phyloP scores from a whole-genome alignment of 2,329 filamentous ascomycete species.

The Gnomoniopsis sp. region DNA sequence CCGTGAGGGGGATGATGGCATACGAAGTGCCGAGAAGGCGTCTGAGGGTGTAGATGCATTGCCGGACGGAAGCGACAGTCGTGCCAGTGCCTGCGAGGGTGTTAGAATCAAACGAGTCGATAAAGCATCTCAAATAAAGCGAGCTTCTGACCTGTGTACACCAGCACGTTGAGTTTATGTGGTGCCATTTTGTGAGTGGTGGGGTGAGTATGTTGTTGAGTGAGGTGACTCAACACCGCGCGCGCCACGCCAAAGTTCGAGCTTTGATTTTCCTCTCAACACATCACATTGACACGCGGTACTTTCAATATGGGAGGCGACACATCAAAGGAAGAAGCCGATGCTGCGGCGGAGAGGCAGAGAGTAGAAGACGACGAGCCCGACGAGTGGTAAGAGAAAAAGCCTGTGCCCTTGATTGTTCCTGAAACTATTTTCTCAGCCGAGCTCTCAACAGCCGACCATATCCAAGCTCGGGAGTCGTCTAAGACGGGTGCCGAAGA shows the following conservation, averaged over 20 bases:
- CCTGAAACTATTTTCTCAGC: neutral
- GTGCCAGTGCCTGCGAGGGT: slow-evolving; percentile 69
- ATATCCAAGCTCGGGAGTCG: neutral
- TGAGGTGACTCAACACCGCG: neutral
- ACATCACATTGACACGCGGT: slow-evolving; percentile 24
- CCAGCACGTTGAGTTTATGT: slow-evolving; percentile 81
- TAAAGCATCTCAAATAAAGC: slow-evolving; percentile 9
- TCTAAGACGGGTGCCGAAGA: neutral
- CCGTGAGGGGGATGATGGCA: slow-evolving; percentile 82
- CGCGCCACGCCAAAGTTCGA: slow-evolving; percentile 10
- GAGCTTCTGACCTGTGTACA: slow-evolving; percentile 71
- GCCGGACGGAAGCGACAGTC: slow-evolving; percentile 82
- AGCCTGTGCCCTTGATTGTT: neutral
- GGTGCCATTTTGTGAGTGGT: slow-evolving; percentile 50
- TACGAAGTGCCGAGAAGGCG: slow-evolving; percentile 86
- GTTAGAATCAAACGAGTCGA: slow-evolving; percentile 20
- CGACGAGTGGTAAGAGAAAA: slow-evolving; percentile 77
- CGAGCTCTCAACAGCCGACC: too few species aligned
- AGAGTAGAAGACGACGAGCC: slow-evolving; percentile 76
- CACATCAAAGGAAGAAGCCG: slow-evolving; percentile 55
- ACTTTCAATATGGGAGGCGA: slow-evolving; percentile 16
- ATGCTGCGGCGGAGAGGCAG: slow-evolving; percentile 33
- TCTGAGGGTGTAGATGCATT: slow-evolving; percentile 83
- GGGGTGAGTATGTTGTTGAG: neutral
- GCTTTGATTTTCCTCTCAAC: neutral